These are phyloP conservation scores for Erucastrum elatum DNA, from an alignment of 345 rosid genomes.

Conservation along the genomic window DNA sequence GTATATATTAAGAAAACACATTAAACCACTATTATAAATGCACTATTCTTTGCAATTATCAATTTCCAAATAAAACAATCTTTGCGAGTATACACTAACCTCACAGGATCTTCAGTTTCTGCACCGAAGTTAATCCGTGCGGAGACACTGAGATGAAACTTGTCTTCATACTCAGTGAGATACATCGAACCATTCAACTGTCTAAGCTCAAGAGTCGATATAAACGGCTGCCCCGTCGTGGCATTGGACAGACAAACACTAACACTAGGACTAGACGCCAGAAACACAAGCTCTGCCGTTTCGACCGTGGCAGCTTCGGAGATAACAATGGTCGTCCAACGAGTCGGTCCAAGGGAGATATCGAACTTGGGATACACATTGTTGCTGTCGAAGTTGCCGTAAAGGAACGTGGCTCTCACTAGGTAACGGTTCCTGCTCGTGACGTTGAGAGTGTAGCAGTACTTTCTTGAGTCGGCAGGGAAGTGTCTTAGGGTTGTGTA, in stretches of 20 bases:
- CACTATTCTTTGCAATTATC: too few relatives aligned
- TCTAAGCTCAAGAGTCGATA: conserved; percentile 97
- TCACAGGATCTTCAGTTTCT: conserved; percentile 71
- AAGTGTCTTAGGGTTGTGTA: conserved; percentile 84
- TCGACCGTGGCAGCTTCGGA: conserved; percentile 75
- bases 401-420: conserved; percentile 88
- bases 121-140: conserved; percentile 98
- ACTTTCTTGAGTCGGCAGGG: conserved; percentile 90
- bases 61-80: too few relatives aligned
- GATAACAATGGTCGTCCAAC: conserved; percentile 87
- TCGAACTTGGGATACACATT: conserved; percentile 95
- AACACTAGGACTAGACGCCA: conserved; percentile 67
- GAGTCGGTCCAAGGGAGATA: conserved; percentile 86
- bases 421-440: conserved; percentile 79
- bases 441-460: conserved; percentile 78
- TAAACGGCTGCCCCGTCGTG: conserved; percentile 94
- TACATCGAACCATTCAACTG: conserved; percentile 90
- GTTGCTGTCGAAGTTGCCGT: conserved; percentile 82
- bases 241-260: conserved; percentile 95
- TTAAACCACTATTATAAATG: too few relatives aligned
- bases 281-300: conserved; percentile 74
- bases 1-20: too few relatives aligned
- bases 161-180: conserved; percentile 58
- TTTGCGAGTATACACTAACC: conserved; percentile 44
- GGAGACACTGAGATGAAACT: conserved; percentile 68